Percentiles rank a stretch among this genome's conserved stretches.
These are phyloP conservation scores for Thuja plicata DNA, from an alignment of 83 land plant species.

Conservation along the genomic window DNA sequence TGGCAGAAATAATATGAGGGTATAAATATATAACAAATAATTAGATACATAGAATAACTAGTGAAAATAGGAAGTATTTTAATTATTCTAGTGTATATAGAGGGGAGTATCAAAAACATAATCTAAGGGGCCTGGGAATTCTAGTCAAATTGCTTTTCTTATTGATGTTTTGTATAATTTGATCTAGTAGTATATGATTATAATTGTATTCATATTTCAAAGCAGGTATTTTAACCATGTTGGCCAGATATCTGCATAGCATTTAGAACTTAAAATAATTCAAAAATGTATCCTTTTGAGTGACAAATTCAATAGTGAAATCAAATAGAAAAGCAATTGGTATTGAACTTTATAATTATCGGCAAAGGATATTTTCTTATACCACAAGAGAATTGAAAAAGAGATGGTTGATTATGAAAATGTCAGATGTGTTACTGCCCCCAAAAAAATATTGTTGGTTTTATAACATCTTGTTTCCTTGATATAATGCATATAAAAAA, in stretches of 20 bases:
- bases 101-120: too few relatives aligned
- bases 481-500: background rate
- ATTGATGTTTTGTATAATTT: background rate
- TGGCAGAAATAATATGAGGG: too few relatives aligned
- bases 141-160: too few relatives aligned
- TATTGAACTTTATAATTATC: background rate
- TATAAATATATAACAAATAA: too few relatives aligned
- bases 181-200: background rate
- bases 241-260: background rate
- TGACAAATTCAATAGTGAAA: background rate
- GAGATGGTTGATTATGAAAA: background rate
- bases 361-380: background rate
- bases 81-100: too few relatives aligned
- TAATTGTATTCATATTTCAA: background rate
- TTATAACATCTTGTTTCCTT: background rate
- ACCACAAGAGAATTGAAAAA: background rate
- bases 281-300: background rate
- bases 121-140: background rate
- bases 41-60: too few relatives aligned
- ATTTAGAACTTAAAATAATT: background rate
- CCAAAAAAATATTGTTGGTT: background rate
- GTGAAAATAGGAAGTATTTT: too few relatives aligned
- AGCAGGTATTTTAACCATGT: background rate
- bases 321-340: background rate
- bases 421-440: background rate